Evolutionary conservation across 192 early-diverging fungal genomes (phyloP).

Genomic region (Geosiphon pyriformis): DNA sequence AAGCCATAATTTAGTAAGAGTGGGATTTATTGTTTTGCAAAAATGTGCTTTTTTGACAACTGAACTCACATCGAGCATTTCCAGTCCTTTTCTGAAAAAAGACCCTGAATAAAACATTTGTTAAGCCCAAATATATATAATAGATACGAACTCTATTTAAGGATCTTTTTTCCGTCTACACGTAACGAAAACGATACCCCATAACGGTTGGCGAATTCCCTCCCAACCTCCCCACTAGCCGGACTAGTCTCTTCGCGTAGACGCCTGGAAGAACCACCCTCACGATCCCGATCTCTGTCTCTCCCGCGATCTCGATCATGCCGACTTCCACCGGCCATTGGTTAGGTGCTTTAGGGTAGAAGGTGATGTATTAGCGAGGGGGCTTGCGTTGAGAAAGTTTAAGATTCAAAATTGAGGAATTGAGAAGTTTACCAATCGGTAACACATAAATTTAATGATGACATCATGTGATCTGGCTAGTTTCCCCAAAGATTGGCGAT

Average conservation of each 20-base stretch:
- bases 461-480: too few species aligned
- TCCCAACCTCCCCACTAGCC: constrained; percentile 13
- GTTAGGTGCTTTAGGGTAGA: too few species aligned
- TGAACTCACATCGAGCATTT: constrained; percentile 25
- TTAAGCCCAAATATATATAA: background rate
- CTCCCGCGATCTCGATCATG: background rate
- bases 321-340: constrained; percentile 10
- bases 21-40: background rate
- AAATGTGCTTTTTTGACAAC: background rate
- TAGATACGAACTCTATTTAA: background rate
- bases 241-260: constrained; percentile 3
- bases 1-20: background rate
- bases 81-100: constrained; percentile 32
- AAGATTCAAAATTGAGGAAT: too few species aligned
- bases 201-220: constrained; percentile 24
- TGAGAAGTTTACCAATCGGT: too few species aligned
- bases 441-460: too few species aligned
- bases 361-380: too few species aligned
- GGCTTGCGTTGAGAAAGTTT: too few species aligned
- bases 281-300: background rate
- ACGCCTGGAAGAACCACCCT: background rate
- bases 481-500: too few species aligned
- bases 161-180: background rate
- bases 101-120: constrained; percentile 11
- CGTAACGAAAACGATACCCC: constrained; percentile 15